A percentile compares a stretch with the other conserved stretches of the same genome.
Evolutionary conservation across 2,329 filamentous ascomycete genomes (phyloP).

Genomic region (Plenodomus tracheiphilus): DNA sequence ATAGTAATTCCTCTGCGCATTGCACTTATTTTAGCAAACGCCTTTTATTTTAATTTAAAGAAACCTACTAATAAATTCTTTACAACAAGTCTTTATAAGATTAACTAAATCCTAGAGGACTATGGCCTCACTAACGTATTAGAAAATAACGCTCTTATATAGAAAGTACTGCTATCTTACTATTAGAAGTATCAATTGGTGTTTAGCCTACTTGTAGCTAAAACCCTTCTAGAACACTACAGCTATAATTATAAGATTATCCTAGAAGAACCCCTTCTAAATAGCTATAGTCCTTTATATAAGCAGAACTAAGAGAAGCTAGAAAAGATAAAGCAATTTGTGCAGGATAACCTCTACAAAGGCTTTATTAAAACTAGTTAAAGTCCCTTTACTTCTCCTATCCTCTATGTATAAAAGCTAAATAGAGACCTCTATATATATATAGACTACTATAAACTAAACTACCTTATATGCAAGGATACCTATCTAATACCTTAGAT

Average conservation of each 20-base stretch:
- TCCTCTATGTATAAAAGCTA: slow-evolving; percentile 1
- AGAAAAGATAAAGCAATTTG: background rate
- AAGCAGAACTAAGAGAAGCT: slow-evolving; percentile 1
- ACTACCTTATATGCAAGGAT: slow-evolving; percentile 12
- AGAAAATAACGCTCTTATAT: too few relatives aligned
- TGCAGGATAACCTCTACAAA: background rate
- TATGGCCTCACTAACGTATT: too few relatives aligned
- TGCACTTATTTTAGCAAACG: background rate
- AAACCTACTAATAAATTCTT: too few relatives aligned
- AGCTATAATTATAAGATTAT: background rate
- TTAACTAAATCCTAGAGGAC: too few relatives aligned
- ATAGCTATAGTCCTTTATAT: slow-evolving; percentile 1
- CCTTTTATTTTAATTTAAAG: slow-evolving; percentile 1
- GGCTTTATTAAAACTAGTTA: background rate
- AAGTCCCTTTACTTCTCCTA: background rate
- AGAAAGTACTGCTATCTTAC: too few relatives aligned
- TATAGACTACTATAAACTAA: slow-evolving; percentile 14
- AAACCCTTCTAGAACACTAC: too few relatives aligned
- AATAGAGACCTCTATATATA: slow-evolving; percentile 5
- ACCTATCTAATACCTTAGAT: slow-evolving; percentile 8
- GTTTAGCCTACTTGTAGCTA: too few relatives aligned
- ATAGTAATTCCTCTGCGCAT: too few relatives aligned
- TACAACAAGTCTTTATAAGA: too few relatives aligned
- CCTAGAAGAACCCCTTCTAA: background rate
- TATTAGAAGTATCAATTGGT: too few relatives aligned